Base-by-base conservation (phyloP, 2,329 filamentous ascomycete species). In the Endothia cerciana region DNA sequence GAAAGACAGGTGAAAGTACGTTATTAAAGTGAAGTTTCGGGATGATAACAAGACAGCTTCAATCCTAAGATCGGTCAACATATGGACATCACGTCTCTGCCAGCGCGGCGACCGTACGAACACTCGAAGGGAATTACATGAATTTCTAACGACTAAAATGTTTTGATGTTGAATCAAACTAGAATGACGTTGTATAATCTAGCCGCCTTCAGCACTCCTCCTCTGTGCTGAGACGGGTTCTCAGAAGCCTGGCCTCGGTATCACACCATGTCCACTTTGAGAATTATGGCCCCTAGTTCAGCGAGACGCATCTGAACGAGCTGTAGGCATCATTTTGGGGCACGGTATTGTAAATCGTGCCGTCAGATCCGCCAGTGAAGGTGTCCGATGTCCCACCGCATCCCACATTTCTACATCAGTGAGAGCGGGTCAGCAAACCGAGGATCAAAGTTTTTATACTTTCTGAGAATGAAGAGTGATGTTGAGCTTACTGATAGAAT, bases 261-360 rank as follows among this genome's bases (percentile, higher is more conserved):
- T 11, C 41, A 43, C 41, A 43, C 41, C 41, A 15, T 15, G 33
- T 10, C 33, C 4, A 7, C 33, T 19, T 11, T 7, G 19, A 28
- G 25, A 13, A 17, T 53, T 11, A 3, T 33, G 25, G 5, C 7
- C 8, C 3, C 36, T 28, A 43, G 13, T 43, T 45, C 56, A 59
- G 38, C 22, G 38, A 30, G 15, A 59, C 56, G 13, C 56, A 43
- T 25, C 22, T 40, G 22, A 59, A 43, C n/a, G 38, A 43, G 56
- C 56, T 43, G 22, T 59, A 43, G n/a, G 56, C 38, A 41, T 43
- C 56, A 6, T 43, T 45, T 22, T 45, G 38, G 11, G 56, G 56
- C 36, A 59, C 38, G 3, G 38, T 59, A 2, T 33, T 45, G 57
- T 45, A 45, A 4, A 45, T 15, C 3, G 15, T 45, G 36, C 25